Conservation (phyloP, 2,329 filamentous ascomycete species). For the Scedosporium minutisporum region DNA sequence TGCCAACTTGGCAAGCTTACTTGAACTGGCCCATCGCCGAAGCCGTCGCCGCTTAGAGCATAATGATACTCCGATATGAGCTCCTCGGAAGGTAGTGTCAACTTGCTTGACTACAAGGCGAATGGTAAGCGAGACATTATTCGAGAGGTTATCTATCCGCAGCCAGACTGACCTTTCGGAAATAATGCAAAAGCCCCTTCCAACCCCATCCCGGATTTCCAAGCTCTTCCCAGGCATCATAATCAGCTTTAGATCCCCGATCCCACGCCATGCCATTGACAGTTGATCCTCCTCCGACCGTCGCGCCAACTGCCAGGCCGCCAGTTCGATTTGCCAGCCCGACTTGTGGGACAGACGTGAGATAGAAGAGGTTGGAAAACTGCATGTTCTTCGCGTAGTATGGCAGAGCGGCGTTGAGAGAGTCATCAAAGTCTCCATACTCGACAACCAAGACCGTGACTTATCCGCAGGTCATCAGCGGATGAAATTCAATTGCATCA, state of each 20-base stretch:
- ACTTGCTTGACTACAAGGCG: not conserved
- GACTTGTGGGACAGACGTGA: slow-evolving; percentile 17
- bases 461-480: not conserved
- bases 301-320: slow-evolving; percentile 15
- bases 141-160: not conserved
- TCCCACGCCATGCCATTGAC: slow-evolving; percentile 22
- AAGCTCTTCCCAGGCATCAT: slow-evolving; percentile 25
- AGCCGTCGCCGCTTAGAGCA: not conserved
- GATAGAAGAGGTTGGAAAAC: slow-evolving; percentile 9
- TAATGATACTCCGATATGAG: not conserved
- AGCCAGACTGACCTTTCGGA: slow-evolving; percentile 11
- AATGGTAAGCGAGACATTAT: not conserved
- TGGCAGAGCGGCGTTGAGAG: slow-evolving; percentile 14
- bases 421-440: slow-evolving; percentile 18
- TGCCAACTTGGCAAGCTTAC: slow-evolving; percentile 5
- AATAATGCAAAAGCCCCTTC: slow-evolving; percentile 17
- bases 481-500: not conserved
- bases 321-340: slow-evolving; percentile 13
- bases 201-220: slow-evolving; percentile 29
- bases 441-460: slow-evolving; percentile 17
- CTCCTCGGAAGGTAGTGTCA: not conserved
- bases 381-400: slow-evolving; percentile 13
- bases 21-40: slow-evolving; percentile 2
- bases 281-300: slow-evolving; percentile 19
- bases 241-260: slow-evolving; percentile 17